phyloP scores from a whole-genome alignment of 768 basidiomycete species.

The Lyophyllum shimeji region DNA sequence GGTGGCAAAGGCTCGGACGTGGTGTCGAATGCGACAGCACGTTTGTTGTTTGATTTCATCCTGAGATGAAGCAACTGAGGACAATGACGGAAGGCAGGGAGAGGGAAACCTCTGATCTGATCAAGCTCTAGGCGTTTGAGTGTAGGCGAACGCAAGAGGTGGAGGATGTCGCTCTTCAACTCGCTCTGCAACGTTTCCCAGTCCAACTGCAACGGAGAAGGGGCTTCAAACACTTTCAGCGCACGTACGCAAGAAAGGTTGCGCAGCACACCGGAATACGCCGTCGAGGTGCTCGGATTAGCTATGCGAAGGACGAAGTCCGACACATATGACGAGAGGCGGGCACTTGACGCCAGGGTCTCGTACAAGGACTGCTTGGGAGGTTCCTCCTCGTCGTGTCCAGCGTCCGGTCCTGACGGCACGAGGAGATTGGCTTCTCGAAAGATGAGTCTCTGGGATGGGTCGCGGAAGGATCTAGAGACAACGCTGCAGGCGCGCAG shows the following conservation, averaged over 20 bases:
- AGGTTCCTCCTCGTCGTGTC: background rate
- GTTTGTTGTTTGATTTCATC: background rate
- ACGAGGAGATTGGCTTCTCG: background rate
- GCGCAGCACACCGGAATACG: background rate
- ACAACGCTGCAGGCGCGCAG: background rate
- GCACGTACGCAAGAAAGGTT: background rate
- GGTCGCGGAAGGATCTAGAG: background rate
- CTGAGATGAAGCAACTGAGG: background rate
- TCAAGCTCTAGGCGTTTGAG: background rate
- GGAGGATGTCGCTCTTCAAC: background rate
- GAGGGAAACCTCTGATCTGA: background rate
- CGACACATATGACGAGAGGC: background rate
- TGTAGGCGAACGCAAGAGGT: background rate
- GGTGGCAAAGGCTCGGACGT: background rate
- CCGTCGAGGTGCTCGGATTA: background rate
- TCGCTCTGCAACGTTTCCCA: background rate
- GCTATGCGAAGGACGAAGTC: background rate
- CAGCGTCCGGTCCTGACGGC: background rate
- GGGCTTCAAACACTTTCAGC: background rate
- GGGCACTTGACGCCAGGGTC: background rate
- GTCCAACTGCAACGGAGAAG: background rate
- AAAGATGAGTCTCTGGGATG: background rate
- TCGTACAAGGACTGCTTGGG: background rate
- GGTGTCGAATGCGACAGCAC: background rate
- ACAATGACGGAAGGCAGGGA: background rate